Conservation (phyloP, 2,329 filamentous ascomycete species). For the Elsinoe fawcettii region DNA sequence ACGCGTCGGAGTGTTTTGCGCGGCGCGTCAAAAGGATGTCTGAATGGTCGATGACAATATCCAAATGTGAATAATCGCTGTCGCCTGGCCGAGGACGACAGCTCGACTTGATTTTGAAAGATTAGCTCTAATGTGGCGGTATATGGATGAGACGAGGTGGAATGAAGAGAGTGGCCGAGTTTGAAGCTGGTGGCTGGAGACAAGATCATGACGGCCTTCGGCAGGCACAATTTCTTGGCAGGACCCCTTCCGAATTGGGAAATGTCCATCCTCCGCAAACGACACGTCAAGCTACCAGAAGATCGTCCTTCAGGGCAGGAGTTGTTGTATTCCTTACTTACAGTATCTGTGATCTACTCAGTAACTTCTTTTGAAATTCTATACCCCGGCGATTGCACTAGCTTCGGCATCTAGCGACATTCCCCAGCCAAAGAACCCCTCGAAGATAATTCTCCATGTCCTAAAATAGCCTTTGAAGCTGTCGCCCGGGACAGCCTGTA, state of each 20-base stretch:
- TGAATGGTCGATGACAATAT: neutral
- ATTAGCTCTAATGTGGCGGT: neutral
- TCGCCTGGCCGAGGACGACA: neutral
- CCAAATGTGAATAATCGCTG: neutral
- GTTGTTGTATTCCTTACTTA: too few species aligned
- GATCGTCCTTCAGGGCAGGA: neutral
- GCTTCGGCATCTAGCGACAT: neutral
- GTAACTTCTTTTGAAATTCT: too few species aligned
- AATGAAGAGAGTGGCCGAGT: neutral
- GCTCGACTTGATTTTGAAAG: neutral
- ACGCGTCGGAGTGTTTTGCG: conserved; percentile 7
- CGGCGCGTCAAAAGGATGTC: conserved; percentile 9
- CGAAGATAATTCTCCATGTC: neutral
- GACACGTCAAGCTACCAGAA: conserved; percentile 1
- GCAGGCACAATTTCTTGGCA: neutral
- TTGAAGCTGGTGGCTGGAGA: neutral
- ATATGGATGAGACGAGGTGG: neutral
- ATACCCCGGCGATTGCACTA: too few species aligned
- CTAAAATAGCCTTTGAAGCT: conserved; percentile 10
- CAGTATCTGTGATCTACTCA: too few species aligned
- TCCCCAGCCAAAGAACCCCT: neutral
- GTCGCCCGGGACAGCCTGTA: neutral
- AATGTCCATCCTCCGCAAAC: conserved; percentile 7
- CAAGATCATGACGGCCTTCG: neutral
- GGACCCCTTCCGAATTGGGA: conserved; percentile 7